Conservation (phyloP, 73 alveolate genomes). For the Tetrahymena borealis region DNA sequence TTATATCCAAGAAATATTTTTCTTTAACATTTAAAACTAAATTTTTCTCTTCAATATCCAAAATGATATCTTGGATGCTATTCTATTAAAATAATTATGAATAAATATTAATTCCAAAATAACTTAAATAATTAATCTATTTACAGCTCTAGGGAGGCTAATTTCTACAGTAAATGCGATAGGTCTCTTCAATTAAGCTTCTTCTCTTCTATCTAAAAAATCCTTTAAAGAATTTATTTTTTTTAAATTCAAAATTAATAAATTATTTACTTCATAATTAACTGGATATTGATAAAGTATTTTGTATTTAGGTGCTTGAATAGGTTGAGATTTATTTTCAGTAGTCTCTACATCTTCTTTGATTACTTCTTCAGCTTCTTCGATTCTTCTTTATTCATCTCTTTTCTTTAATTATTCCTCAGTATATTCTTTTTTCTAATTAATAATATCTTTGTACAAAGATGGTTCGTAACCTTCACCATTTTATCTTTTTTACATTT, state of each 20-base stretch:
- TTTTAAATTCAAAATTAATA: background rate
- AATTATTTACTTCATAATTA: constrained; percentile 28
- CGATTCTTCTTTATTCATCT: constrained; percentile 18
- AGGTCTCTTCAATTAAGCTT: constrained; percentile 50
- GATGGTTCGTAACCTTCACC: constrained; percentile 57
- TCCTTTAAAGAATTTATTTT: background rate
- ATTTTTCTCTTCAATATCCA: constrained; percentile 75
- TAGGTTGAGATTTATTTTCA: constrained; percentile 49
- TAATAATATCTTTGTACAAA: constrained; percentile 65
- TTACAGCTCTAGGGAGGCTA: constrained; percentile 47
- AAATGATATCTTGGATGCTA: constrained; percentile 59
- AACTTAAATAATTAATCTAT: constrained; percentile 42
- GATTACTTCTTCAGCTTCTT: constrained; percentile 54
- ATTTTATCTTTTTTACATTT: constrained; percentile 39
- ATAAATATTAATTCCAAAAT: constrained; percentile 56
- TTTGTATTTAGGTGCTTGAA: constrained; percentile 63
- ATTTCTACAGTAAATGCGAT: constrained; percentile 59
- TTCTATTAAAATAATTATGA: constrained; percentile 45
- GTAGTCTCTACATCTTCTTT: constrained; percentile 54
- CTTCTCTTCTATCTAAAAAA: constrained; percentile 59
- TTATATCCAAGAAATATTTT: constrained; percentile 75
- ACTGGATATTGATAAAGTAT: constrained; percentile 75
- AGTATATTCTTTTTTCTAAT: constrained; percentile 33
- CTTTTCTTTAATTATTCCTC: constrained; percentile 17
- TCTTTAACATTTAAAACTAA: constrained; percentile 81